Conservation (phyloP, 148 eudicot species). For the Rhododendron vialii region DNA sequence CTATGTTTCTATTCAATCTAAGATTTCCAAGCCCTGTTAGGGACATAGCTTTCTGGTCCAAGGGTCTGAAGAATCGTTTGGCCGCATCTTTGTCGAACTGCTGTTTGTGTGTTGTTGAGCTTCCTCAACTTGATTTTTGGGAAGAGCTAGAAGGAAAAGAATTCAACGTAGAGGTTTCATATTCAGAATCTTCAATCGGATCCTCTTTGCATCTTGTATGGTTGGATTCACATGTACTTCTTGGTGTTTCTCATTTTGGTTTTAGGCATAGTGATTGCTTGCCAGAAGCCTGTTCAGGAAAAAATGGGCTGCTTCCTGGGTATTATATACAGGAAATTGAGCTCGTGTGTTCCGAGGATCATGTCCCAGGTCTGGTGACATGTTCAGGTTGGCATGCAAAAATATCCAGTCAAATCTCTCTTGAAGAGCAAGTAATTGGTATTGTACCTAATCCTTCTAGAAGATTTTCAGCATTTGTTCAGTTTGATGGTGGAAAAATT, state of each 20-base stretch:
- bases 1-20: conserved; percentile 73
- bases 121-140: conserved; percentile 72
- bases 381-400: conserved; percentile 79
- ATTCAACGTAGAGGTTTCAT: conserved; percentile 48
- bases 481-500: conserved; percentile 65
- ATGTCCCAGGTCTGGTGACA: conserved; percentile 52
- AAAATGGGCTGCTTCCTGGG: conserved; percentile 33
- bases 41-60: conserved; percentile 67
- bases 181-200: conserved; percentile 31
- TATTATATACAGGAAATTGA: conserved; percentile 71
- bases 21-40: conserved; percentile 66
- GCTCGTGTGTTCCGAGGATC: conserved; percentile 62
- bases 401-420: conserved; percentile 32
- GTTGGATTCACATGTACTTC: conserved; percentile 78
- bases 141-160: conserved; percentile 82
- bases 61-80: conserved; percentile 43
- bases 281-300: conserved; percentile 21
- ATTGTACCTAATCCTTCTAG: conserved; percentile 45
- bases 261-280: conserved; percentile 29
- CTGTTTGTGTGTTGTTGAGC: conserved; percentile 62
- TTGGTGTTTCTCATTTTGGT: conserved; percentile 62
- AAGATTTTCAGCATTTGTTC: conserved; percentile 60
- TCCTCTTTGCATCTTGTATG: conserved; percentile 72
- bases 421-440: conserved; percentile 53
- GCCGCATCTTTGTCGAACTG: conserved; percentile 81